These are phyloP conservation scores for Gnaphalium uliginosum DNA, from an alignment of 129 eudicot species.

Conservation along the genomic window DNA sequence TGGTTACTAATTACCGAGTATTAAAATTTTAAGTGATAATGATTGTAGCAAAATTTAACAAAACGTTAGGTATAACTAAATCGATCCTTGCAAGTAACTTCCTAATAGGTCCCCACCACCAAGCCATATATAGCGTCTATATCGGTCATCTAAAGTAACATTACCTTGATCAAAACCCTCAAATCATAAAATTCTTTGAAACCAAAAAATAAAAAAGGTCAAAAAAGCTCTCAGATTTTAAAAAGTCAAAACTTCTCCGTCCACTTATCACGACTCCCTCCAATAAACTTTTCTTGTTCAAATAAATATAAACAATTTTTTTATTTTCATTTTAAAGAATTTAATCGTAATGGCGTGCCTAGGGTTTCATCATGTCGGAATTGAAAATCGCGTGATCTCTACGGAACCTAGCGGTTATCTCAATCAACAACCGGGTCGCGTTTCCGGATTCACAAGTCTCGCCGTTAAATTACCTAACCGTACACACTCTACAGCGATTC, in stretches of 20 bases:
- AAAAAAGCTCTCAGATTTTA: background rate
- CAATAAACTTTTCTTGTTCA: background rate
- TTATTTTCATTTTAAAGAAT: background rate
- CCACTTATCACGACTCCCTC: slow-evolving; percentile 22
- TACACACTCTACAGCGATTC: slow-evolving; percentile 6
- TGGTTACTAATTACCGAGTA: too few species aligned
- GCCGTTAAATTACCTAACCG: slow-evolving; percentile 17
- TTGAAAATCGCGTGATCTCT: slow-evolving; percentile 24
- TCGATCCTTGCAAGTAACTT: background rate
- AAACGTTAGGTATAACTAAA: background rate
- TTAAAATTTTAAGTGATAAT: background rate
- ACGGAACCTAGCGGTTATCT: background rate
- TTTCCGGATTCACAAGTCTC: slow-evolving; percentile 8
- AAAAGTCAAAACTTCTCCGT: slow-evolving; percentile 9
- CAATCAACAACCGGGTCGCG: slow-evolving; percentile 25
- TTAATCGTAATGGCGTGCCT: slow-evolving; percentile 28
- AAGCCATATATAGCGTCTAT: slow-evolving; percentile 4
- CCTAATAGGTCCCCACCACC: slow-evolving; percentile 6
- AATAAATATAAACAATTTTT: background rate
- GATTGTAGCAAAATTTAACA: background rate
- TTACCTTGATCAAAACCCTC: background rate
- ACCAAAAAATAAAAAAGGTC: slow-evolving; percentile 13
- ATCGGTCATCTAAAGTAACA: too few species aligned
- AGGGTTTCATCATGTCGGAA: slow-evolving; percentile 16
- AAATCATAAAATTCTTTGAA: slow-evolving; percentile 4